Percentiles rank a stretch among this genome's conserved stretches.
These are phyloP conservation scores for Fusarium torreyae DNA, from an alignment of 2,329 filamentous ascomycete species.

Conservation along the genomic window DNA sequence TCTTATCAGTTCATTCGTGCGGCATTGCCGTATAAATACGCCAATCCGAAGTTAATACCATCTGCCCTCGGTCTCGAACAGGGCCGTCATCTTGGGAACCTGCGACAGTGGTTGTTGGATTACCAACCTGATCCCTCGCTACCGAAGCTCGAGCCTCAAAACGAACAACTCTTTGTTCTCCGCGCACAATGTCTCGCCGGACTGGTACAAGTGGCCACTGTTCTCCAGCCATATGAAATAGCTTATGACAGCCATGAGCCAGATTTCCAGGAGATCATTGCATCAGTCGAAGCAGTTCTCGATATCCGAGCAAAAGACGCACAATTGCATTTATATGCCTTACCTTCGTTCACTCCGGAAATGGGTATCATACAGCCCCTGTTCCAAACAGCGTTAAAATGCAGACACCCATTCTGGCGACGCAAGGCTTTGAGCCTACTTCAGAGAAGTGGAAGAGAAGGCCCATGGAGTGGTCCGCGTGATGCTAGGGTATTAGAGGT, in stretches of 20 bases:
- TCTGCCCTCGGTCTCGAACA: slow-evolving; percentile 23
- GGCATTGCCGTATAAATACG: slow-evolving; percentile 17
- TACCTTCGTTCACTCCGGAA: slow-evolving; percentile 21
- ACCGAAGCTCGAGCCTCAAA: neutral
- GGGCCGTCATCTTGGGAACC: slow-evolving; percentile 11
- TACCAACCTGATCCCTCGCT: neutral
- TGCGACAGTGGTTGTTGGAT: slow-evolving; percentile 23
- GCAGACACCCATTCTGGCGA: slow-evolving; percentile 25
- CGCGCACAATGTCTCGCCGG: slow-evolving; percentile 33
- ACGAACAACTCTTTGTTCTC: slow-evolving; percentile 27
- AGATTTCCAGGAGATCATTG: slow-evolving; percentile 35
- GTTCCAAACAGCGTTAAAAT: slow-evolving; percentile 19
- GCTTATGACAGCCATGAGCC: slow-evolving; percentile 20
- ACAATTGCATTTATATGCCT: too few relatives aligned
- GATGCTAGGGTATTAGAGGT: slow-evolving; percentile 8
- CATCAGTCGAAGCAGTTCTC: slow-evolving; percentile 8
- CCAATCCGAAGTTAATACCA: neutral
- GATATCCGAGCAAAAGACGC: neutral
- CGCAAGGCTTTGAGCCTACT: slow-evolving; percentile 11
- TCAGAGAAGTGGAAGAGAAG: slow-evolving; percentile 24
- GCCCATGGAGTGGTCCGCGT: slow-evolving; percentile 28
- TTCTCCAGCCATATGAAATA: slow-evolving; percentile 25
- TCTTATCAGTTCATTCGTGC: slow-evolving; percentile 20
- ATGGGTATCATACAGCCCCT: slow-evolving; percentile 38
- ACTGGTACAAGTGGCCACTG: slow-evolving; percentile 18